Evolutionary conservation across 306 rosid species (phyloP).

Genomic region (Fragaria iinumae): DNA sequence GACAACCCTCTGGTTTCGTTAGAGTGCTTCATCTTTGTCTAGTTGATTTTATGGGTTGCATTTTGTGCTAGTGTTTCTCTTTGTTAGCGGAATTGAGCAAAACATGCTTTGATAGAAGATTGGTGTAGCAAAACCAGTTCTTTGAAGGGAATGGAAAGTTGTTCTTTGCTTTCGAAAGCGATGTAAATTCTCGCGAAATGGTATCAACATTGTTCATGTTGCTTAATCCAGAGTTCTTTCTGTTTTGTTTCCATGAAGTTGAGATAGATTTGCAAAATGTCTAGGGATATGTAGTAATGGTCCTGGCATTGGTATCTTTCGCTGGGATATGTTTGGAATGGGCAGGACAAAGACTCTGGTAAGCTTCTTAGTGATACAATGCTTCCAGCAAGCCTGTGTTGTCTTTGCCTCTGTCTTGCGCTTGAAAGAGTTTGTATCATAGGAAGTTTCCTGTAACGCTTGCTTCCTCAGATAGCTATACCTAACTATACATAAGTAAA

Average conservation of each 20-base stretch:
- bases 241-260: background rate
- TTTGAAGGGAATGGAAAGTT: background rate
- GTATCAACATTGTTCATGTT: background rate
- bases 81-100: background rate
- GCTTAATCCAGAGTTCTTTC: background rate
- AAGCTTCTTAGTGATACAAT: background rate
- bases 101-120: background rate
- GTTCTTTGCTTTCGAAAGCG: background rate
- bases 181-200: background rate
- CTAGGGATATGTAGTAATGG: conserved; percentile 34
- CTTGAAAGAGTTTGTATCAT: background rate
- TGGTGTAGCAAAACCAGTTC: background rate
- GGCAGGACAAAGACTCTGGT: conserved; percentile 23
- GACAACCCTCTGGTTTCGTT: conserved; percentile 73
- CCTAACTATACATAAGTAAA: background rate
- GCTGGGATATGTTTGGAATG: conserved; percentile 12
- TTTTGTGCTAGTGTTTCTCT: background rate
- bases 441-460: conserved; percentile 5
- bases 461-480: background rate
- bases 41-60: conserved; percentile 13
- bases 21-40: conserved; percentile 95
- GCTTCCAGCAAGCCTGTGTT: background rate
- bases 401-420: background rate
- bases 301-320: conserved; percentile 38
- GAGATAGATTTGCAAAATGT: conserved; percentile 21